Evolutionary conservation across 164 flowering plant species (phyloP).

Genomic region (Malania oleifera): DNA sequence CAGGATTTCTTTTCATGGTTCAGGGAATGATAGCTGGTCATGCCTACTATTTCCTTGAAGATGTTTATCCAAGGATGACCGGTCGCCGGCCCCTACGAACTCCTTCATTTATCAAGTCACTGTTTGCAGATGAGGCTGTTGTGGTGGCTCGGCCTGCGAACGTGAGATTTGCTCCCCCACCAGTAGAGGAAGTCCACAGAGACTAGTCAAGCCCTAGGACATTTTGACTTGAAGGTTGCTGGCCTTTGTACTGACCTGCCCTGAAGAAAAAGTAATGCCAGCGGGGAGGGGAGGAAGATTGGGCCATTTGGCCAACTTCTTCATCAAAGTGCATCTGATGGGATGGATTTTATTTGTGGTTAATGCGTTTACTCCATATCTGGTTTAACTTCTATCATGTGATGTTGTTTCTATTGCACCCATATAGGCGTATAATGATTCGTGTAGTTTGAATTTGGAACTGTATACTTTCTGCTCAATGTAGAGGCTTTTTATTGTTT

Average conservation of each 20-base stretch:
- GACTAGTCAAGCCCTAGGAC: conserved; percentile 26
- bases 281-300: background rate
- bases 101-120: conserved; percentile 71
- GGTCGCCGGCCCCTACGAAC: conserved; percentile 86
- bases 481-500: too few species aligned
- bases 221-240: background rate
- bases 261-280: background rate
- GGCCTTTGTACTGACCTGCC: background rate
- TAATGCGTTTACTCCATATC: background rate
- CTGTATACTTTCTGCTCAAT: background rate
- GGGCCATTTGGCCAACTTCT: background rate
- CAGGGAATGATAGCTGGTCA: conserved; percentile 99
- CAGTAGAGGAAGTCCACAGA: conserved; percentile 47
- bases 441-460: background rate
- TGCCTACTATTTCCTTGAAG: conserved; percentile 92
- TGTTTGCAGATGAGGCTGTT: conserved; percentile 83
- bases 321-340: background rate
- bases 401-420: background rate
- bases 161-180: conserved; percentile 81
- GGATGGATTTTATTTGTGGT: too few species aligned
- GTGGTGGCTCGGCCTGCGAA: conserved; percentile 75
- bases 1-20: conserved; percentile 8
- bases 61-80: conserved; percentile 88
- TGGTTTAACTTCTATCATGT: background rate
- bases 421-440: background rate